Percentiles rank a stretch among this genome's conserved stretches.
Evolutionary conservation across 108 stramenopile species (phyloP).

Genomic region (Aureococcus anophagefferens): DNA sequence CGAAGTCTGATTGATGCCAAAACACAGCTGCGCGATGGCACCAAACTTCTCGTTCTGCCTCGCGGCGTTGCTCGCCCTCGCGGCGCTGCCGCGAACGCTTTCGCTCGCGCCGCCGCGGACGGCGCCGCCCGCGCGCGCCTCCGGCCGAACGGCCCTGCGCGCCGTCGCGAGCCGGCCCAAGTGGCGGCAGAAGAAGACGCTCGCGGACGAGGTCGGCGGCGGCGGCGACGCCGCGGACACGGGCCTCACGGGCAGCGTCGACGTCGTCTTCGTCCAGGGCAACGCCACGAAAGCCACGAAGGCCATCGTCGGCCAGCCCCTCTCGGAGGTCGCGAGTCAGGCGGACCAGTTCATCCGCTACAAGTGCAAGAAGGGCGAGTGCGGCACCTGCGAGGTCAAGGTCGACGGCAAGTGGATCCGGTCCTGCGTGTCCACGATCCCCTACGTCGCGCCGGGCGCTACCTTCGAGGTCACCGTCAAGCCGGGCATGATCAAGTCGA

Average conservation of each 20-base stretch:
- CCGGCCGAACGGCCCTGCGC: too few relatives aligned
- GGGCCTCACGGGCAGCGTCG: constrained; percentile 46
- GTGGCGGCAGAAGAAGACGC: too few relatives aligned
- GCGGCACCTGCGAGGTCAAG: constrained; percentile 72
- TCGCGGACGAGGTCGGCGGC: too few relatives aligned
- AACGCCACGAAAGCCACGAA: constrained; percentile 38
- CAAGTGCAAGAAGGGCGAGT: constrained; percentile 83
- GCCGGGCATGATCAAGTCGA: constrained; percentile 47
- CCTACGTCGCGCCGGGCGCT: constrained; percentile 24
- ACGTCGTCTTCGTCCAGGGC: constrained; percentile 68
- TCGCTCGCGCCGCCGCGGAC: too few relatives aligned
- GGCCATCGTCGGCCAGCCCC: constrained; percentile 60
- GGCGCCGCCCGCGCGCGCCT: too few relatives aligned
- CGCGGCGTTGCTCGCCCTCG: too few relatives aligned
- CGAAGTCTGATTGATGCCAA: too few relatives aligned
- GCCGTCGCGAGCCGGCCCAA: too few relatives aligned
- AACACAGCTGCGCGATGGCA: too few relatives aligned
- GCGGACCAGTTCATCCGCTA: constrained; percentile 80
- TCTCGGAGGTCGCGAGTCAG: constrained; percentile 67
- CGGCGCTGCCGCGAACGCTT: too few relatives aligned
- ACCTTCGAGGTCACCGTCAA: constrained; percentile 51
- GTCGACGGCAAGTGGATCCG: constrained; percentile 70
- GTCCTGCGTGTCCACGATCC: constrained; percentile 58
- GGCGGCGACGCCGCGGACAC: neutral
- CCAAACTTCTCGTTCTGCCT: too few relatives aligned